phyloP scores from a whole-genome alignment of 75 land plant species.

The Cunninghamia lanceolata region DNA sequence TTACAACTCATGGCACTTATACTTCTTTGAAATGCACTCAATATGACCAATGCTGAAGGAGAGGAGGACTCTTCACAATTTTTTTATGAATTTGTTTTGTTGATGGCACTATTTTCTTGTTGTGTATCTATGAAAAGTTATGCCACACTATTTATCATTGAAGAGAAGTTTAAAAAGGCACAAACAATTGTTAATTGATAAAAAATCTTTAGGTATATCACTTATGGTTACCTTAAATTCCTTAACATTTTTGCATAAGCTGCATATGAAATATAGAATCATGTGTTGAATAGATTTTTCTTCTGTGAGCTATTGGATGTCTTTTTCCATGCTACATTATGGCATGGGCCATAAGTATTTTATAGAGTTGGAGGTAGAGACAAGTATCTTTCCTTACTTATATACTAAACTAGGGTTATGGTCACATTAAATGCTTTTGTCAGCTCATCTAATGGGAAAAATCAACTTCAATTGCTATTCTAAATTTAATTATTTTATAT shows the following conservation, averaged over 20 bases:
- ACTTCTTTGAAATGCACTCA: conserved; percentile 58
- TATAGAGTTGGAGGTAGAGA: conserved; percentile 58
- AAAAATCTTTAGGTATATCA: no score
- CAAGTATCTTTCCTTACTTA: conserved; percentile 34
- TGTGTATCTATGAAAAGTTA: no score
- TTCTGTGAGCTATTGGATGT: conserved; percentile 72
- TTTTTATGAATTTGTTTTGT: conserved; percentile 51
- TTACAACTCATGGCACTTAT: conserved; percentile 70
- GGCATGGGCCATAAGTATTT: conserved; percentile 69
- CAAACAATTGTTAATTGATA: no score
- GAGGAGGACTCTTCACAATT: conserved; percentile 67
- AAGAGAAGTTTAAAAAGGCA: no score
- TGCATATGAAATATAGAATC: conserved; percentile 3
- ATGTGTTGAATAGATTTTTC: conserved; percentile 45
- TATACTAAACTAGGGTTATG: background rate
- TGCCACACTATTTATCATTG: no score
- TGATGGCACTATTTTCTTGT: no score
- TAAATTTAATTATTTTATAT: background rate
- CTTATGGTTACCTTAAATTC: background rate
- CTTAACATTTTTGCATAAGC: background rate
- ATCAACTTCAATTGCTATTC: background rate
- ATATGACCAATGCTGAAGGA: conserved; percentile 39
- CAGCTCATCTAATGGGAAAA: background rate
- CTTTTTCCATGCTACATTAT: conserved; percentile 83
- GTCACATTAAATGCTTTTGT: background rate